Percentiles rank a stretch among this genome's conserved stretches.
Conservation (phyloP, 768 basidiomycete species). For the Symmetrospora coprosmae region DNA sequence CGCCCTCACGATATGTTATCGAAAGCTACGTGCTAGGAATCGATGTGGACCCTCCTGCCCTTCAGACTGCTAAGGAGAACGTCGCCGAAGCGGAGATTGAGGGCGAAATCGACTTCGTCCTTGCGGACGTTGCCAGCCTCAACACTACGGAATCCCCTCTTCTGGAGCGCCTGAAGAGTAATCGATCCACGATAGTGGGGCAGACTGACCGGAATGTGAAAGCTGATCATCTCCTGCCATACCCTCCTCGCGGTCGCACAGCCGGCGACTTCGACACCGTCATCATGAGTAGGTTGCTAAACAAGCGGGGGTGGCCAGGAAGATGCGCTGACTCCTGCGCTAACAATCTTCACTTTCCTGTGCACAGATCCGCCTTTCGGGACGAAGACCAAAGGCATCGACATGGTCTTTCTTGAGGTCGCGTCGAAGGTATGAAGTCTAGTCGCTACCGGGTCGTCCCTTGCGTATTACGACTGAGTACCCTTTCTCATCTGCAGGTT, state of each 20-base stretch:
- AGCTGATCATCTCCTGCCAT: not conserved
- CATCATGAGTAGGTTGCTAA: conserved; percentile 1
- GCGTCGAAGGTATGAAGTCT: conserved; percentile 25
- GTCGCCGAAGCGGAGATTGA: conserved; percentile 30
- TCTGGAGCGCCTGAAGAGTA: not conserved
- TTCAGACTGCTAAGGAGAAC: conserved; percentile 30
- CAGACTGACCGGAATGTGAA: not conserved
- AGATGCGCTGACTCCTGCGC: not conserved
- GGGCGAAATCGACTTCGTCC: conserved; percentile 28
- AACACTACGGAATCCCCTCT: not conserved
- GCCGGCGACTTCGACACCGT: conserved; percentile 22
- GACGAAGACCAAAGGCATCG: conserved; percentile 31
- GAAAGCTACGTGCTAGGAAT: conserved; percentile 29
- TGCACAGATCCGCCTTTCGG: conserved; percentile 27
- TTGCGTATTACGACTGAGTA: not conserved
- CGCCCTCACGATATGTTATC: too few species aligned
- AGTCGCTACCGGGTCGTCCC: not conserved
- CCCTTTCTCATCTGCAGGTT: too few species aligned
- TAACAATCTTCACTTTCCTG: not conserved
- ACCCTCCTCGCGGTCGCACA: not conserved
- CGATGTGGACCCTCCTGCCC: conserved; percentile 29
- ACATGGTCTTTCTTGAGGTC: conserved; percentile 32
- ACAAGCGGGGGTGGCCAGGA: not conserved
- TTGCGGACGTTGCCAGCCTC: conserved; percentile 23
- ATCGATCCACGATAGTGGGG: not conserved